Evolutionary conservation across 768 basidiomycete species (phyloP).

Genomic region (Hemileccinum rubropunctum): DNA sequence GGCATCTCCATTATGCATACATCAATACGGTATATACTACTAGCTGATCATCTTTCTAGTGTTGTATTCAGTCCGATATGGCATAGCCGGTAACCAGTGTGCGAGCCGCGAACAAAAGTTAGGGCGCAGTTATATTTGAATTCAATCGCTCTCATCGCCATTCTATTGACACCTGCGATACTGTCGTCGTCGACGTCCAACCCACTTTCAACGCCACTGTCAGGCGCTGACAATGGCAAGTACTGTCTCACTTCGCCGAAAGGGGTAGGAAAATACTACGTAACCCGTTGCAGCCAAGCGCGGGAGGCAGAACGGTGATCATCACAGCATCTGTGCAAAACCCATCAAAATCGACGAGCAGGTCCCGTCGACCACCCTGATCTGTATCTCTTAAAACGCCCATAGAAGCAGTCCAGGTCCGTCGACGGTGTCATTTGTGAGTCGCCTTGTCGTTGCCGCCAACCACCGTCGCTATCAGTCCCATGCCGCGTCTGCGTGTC

Average conservation of each 20-base stretch:
- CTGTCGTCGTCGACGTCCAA: too few species aligned
- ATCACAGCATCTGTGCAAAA: background rate
- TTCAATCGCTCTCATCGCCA: background rate
- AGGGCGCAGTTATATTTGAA: slow-evolving; percentile 1
- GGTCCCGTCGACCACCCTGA: slow-evolving; percentile 20
- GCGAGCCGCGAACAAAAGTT: too few species aligned
- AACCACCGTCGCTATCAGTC: background rate
- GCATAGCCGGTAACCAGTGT: too few species aligned
- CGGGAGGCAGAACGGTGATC: background rate
- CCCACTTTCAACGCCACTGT: background rate
- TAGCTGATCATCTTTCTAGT: too few species aligned
- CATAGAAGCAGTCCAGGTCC: background rate
- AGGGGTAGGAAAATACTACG: slow-evolving; percentile 11
- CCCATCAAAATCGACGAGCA: slow-evolving; percentile 20
- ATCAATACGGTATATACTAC: background rate
- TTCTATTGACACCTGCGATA: background rate
- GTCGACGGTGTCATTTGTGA: background rate
- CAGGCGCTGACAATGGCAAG: background rate
- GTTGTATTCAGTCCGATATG: too few species aligned
- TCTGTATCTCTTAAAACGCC: background rate
- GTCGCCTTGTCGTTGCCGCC: background rate
- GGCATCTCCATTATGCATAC: background rate
- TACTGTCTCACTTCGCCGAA: too few species aligned
- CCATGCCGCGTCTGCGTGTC: slow-evolving; percentile 61
- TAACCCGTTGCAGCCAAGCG: slow-evolving; percentile 4